These are phyloP conservation scores for Eucalyptus globulus DNA, from an alignment of 345 rosid species.

Conservation along the genomic window DNA sequence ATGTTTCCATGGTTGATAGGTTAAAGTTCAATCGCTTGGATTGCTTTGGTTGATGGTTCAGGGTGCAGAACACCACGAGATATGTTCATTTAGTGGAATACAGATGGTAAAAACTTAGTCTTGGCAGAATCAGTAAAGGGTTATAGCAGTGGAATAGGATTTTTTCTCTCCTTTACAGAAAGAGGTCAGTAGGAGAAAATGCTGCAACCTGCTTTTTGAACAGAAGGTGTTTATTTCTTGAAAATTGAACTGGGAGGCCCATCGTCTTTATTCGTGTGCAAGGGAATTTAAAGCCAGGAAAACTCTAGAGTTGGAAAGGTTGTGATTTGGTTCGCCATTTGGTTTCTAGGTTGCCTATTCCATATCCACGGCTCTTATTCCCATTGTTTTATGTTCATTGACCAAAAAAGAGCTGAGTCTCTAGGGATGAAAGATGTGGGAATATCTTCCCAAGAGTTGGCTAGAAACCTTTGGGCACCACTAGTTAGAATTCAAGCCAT, in stretches of 20 bases:
- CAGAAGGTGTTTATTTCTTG: not conserved
- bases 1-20: not conserved
- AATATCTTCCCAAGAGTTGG: not conserved
- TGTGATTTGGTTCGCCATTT: not conserved
- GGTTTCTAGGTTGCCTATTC: not conserved
- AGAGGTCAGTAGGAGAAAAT: not conserved
- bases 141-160: not conserved
- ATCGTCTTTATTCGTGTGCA: not conserved
- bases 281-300: not conserved
- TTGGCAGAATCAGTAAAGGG: not conserved
- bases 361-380: accelerated
- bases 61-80: not conserved
- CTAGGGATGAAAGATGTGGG: not conserved
- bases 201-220: not conserved
- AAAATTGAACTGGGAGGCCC: not conserved
- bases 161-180: not conserved
- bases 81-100: not conserved
- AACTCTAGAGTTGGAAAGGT: not conserved
- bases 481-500: not conserved
- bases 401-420: not conserved
- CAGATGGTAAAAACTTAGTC: not conserved
- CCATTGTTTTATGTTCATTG: not conserved
- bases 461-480: not conserved
- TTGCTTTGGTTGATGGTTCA: not conserved
- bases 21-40: not conserved